These are phyloP conservation scores for Aphanocladium album DNA, from an alignment of 2,329 filamentous ascomycete genomes.

Conservation along the genomic window DNA sequence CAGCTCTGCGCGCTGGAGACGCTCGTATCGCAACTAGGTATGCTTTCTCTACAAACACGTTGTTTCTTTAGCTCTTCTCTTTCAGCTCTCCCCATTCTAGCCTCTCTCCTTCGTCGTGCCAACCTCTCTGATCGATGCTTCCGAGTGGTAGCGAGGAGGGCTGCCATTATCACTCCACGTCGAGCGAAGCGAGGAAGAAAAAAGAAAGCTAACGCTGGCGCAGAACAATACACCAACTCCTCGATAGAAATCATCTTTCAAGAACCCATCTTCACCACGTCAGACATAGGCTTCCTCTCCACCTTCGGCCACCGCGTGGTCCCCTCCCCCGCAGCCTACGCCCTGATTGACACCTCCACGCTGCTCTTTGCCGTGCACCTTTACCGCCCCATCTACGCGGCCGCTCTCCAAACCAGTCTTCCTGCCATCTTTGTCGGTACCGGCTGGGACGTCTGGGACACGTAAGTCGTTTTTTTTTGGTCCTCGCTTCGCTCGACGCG, in stretches of 20 bases:
- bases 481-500: background rate
- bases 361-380: constrained; percentile 61
- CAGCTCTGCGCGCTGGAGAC: constrained; percentile 50
- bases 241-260: constrained; percentile 46
- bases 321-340: constrained; percentile 48
- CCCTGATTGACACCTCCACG: constrained; percentile 40
- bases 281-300: constrained; percentile 48
- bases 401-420: constrained; percentile 38
- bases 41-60: too few relatives aligned
- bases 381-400: constrained; percentile 48
- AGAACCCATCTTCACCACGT: constrained; percentile 46
- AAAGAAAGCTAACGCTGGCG: background rate
- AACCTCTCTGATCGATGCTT: too few relatives aligned
- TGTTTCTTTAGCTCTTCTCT: background rate
- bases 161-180: too few relatives aligned
- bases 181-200: too few relatives aligned
- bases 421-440: constrained; percentile 58
- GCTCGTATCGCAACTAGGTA: constrained; percentile 42
- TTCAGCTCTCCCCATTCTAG: too few relatives aligned
- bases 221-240: background rate
- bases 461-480: constrained; percentile 29
- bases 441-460: constrained; percentile 45
- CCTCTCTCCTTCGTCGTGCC: too few relatives aligned
- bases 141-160: too few relatives aligned
- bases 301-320: constrained; percentile 49